Base-by-base conservation (phyloP, 192 early-diverging fungal genomes). In the Bifiguratus adelaidae region DNA sequence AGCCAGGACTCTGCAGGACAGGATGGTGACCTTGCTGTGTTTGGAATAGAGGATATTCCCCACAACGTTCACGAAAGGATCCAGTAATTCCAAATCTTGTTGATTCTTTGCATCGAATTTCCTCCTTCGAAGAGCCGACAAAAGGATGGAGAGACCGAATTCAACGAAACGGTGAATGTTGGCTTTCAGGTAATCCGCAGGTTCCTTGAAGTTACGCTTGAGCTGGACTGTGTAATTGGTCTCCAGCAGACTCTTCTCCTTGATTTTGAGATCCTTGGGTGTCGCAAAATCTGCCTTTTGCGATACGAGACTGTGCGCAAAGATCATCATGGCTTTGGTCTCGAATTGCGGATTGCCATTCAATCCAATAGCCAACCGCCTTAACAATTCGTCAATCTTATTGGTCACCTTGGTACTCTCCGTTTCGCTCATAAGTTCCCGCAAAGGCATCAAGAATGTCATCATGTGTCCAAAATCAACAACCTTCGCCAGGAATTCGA, bases 121-220 rank as follows among this genome's bases (percentile, higher is more conserved):
- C 56, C 72, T 69, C 36, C 61, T 70, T 30, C 68, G 61, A 25
- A 99, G 55, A 0, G 78, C 76, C 0, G 76, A 66, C 21, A 88
- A 67, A 43, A 99, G 70, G 8, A 97, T 66, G n/a, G 74, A 72
- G 16, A 99, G 57, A 0, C 95, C 95, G 76, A 99, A 98, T 41
- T 86, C 76, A 34, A 95, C 84, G 66, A 99, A 97, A 6, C 85
- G 65, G 50, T 94, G 81, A 4, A 86, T 86, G 44, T 99, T 97
- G 4, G 77, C 76, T 23, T 80, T 72, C 57, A 87, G 86, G 45
- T 86, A 85, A 44, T 87, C 86, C n/a, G 78, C 60, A 33, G 82
- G 61, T 30, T 72, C 73, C 5, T 55, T 27, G 3, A 70, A 61
- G 23, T 81, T 73, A 15, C 86, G 73, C 47, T 78, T 80, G 13